These are phyloP conservation scores for Setaria viridis DNA, from an alignment of 202 grass and related monocot genomes.

Conservation along the genomic window DNA sequence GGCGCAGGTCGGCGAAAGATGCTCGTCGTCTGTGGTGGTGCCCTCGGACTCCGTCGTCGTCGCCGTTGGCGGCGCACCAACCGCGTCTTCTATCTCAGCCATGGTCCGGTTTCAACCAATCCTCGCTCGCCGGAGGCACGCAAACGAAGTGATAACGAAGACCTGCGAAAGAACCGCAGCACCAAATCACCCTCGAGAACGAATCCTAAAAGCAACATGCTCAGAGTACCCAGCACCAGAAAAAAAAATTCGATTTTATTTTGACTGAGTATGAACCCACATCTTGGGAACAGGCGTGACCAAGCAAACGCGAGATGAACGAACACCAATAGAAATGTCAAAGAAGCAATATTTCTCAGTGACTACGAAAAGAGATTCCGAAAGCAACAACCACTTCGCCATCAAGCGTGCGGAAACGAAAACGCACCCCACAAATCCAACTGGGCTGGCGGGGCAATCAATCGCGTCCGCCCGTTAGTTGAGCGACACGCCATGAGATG, in stretches of 20 bases:
- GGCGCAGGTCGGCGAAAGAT: constrained; percentile 51
- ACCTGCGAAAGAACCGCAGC: constrained; percentile 38
- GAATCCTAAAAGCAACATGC: background rate
- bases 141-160: background rate
- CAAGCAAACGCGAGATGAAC: background rate
- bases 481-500: constrained; percentile 38
- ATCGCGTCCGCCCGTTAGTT: background rate
- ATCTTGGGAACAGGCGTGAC: background rate
- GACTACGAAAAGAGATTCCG: constrained; percentile 10
- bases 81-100: constrained; percentile 11
- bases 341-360: constrained; percentile 20
- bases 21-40: constrained; percentile 54
- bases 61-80: background rate
- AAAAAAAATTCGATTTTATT: background rate
- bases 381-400: constrained; percentile 20
- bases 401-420: constrained; percentile 24
- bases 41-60: constrained; percentile 37
- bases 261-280: background rate
- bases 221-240: background rate
- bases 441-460: constrained; percentile 4
- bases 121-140: background rate
- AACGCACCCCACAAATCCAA: constrained; percentile 10
- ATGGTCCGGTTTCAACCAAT: background rate
- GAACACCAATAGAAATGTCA: constrained; percentile 20
- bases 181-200: background rate